These are phyloP conservation scores for Castanea sativa DNA, from an alignment of 306 rosid genomes.

Conservation along the genomic window DNA sequence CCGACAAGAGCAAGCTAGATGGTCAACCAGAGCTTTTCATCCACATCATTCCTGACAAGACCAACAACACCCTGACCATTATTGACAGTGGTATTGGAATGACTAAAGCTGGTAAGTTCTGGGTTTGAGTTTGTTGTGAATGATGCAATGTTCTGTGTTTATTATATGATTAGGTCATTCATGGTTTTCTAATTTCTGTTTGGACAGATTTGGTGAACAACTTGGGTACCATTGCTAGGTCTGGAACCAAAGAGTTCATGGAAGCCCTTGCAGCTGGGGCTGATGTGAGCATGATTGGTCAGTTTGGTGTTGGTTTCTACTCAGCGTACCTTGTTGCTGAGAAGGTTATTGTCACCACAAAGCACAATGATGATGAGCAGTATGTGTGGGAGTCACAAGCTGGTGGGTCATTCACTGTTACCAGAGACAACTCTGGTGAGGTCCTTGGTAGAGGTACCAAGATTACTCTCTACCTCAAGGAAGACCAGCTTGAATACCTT, in stretches of 20 bases:
- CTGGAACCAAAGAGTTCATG: constrained; percentile 97
- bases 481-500: constrained; percentile 92
- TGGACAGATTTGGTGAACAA: constrained; percentile 92
- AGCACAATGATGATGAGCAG: constrained; percentile 96
- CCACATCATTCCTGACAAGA: constrained; percentile 82
- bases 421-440: constrained; percentile 82
- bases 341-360: constrained; percentile 77
- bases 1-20: constrained; percentile 97
- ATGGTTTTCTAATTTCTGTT: neutral
- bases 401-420: constrained; percentile 89
- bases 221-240: constrained; percentile 94
- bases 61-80: constrained; percentile 67
- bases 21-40: constrained; percentile 84
- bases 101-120: constrained; percentile 87
- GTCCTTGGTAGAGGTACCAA: constrained; percentile 83
- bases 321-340: constrained; percentile 91
- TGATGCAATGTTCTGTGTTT: neutral
- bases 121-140: neutral
- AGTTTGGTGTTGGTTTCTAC: constrained; percentile 97
- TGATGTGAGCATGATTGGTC: constrained; percentile 98
- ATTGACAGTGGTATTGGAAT: constrained; percentile 93
- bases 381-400: constrained; percentile 98
- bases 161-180: neutral
- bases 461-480: constrained; percentile 76
- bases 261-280: constrained; percentile 98